Evolutionary conservation across 2,329 filamentous ascomycete genomes (phyloP), one percentile per base, ranked within the genome.

Genomic region (Epichloe uncinata): DNA sequence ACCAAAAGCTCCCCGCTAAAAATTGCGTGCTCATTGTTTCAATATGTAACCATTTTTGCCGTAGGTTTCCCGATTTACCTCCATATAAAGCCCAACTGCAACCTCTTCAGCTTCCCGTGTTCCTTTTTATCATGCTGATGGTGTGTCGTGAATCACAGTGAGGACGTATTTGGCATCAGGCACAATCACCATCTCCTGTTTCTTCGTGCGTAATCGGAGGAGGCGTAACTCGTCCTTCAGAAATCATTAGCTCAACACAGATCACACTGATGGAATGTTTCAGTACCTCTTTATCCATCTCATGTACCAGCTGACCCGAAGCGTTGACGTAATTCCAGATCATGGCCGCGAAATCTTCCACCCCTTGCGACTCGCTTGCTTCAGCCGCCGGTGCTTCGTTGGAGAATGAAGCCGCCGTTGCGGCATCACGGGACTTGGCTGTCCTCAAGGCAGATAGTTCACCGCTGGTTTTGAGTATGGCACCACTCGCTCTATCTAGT

Each of bases 151-250:
- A 50, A 91, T 78, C 37, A 89, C 83, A 49, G 90, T 79, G 37
- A 91, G 74, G 44, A 93, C 72, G 66, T 86, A 94, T 61, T 87
- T 89, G 40, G 77, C 61, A 64, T 91, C 87, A 64, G 85, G 86
- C 18, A 91, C 84, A 60, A 93, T 87, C 52, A 93, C 84, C 54
- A 93, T 69, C 65, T 94, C 87, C 58, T 89, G 85, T 65, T 86
- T 89, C 71, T 82, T 88, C n/a, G 86, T 91, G 56, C 87, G 77
- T 55, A 94, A 63, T 54, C 86, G 75, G 47, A 93, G 66, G 45
- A 93, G 71, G 67, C 83, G 88, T 54, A 90, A 67, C 62, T 90
- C 86, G 59, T 93, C 87, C 75, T 84, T 55, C 47, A 35, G 15
- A 1, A 43, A 18, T 42, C n/a, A 50, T 66, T 47, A 66, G 62